Conservation (phyloP, 108 stramenopile genomes). For the Pseudonitzschia multiseries region DNA sequence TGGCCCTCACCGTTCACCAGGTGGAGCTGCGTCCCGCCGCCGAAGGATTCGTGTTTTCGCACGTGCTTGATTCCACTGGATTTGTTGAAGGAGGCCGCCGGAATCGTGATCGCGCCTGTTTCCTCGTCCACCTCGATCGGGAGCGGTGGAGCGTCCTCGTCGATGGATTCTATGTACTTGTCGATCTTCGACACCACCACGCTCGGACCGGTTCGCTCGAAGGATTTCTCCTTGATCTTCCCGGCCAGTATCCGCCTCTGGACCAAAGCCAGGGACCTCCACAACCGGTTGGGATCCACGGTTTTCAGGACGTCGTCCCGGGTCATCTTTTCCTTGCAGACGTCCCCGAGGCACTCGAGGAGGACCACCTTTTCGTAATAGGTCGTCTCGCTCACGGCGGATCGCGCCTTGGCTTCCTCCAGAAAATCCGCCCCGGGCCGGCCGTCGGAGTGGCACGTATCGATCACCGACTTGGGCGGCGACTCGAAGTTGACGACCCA, state of each 20-base stretch:
- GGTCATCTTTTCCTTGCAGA: slow-evolving; percentile 41
- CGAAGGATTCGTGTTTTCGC: slow-evolving; percentile 28
- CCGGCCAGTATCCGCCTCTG: slow-evolving; percentile 35
- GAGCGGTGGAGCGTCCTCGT: slow-evolving; percentile 27
- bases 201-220: slow-evolving; percentile 27
- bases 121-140: slow-evolving; percentile 28
- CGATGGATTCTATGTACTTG: slow-evolving; percentile 36
- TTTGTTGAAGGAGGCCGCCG: slow-evolving; percentile 29
- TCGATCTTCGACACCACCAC: slow-evolving; percentile 39
- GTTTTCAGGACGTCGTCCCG: slow-evolving; percentile 26
- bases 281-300: slow-evolving; percentile 43
- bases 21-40: slow-evolving; percentile 44
- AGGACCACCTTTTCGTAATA: slow-evolving; percentile 37
- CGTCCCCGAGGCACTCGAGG: slow-evolving; percentile 44
- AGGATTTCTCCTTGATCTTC: slow-evolving; percentile 21
- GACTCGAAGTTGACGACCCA: slow-evolving; percentile 42
- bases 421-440: slow-evolving; percentile 36
- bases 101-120: slow-evolving; percentile 25
- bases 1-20: slow-evolving; percentile 36
- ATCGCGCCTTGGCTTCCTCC: slow-evolving; percentile 35
- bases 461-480: slow-evolving; percentile 26
- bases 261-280: slow-evolving; percentile 48
- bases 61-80: slow-evolving; percentile 32
- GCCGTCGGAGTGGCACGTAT: slow-evolving; percentile 38
- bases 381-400: slow-evolving; percentile 30